These are phyloP conservation scores for Aspergillus spinulosporus DNA, from an alignment of 2,329 filamentous ascomycete species.

Conservation along the genomic window DNA sequence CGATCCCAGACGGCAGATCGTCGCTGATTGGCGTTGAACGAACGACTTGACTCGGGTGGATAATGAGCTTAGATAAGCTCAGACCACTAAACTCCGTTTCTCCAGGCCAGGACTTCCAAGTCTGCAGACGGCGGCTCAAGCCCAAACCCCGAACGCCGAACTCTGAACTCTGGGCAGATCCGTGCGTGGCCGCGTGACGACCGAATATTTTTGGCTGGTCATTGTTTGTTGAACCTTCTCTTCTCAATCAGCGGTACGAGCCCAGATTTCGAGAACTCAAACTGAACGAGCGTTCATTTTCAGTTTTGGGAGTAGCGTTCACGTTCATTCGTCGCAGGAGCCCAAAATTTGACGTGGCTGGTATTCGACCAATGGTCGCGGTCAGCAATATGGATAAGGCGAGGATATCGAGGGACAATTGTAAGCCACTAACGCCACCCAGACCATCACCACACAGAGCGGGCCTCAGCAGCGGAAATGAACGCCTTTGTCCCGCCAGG, in stretches of 20 bases:
- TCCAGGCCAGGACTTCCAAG: too few relatives aligned
- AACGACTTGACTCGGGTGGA: slow-evolving; percentile 2
- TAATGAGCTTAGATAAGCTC: slow-evolving; percentile 5
- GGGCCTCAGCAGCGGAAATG: slow-evolving; percentile 5
- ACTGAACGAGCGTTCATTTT: slow-evolving; percentile 12
- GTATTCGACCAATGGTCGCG: not conserved
- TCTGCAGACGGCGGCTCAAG: too few relatives aligned
- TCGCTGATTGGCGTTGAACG: slow-evolving; percentile 30
- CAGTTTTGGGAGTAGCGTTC: slow-evolving; percentile 18
- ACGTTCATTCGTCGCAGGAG: not conserved
- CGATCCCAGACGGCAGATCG: slow-evolving; percentile 42
- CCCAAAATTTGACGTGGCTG: not conserved
- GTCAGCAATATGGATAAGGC: slow-evolving; percentile 2
- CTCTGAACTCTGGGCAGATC: not conserved
- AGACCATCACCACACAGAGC: not conserved
- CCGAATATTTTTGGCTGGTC: not conserved
- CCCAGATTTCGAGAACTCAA: not conserved
- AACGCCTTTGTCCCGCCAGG: slow-evolving; percentile 4
- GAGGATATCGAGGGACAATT: not conserved
- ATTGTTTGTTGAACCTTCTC: not conserved
- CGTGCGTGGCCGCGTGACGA: not conserved
- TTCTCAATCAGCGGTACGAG: not conserved
- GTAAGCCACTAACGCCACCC: slow-evolving; percentile 6
- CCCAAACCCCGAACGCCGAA: not conserved
- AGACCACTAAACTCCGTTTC: not conserved